Evolutionary conservation across 495 filamentous ascomycete species (phyloP).

Genomic region (Penicillium atrosanguineum): DNA sequence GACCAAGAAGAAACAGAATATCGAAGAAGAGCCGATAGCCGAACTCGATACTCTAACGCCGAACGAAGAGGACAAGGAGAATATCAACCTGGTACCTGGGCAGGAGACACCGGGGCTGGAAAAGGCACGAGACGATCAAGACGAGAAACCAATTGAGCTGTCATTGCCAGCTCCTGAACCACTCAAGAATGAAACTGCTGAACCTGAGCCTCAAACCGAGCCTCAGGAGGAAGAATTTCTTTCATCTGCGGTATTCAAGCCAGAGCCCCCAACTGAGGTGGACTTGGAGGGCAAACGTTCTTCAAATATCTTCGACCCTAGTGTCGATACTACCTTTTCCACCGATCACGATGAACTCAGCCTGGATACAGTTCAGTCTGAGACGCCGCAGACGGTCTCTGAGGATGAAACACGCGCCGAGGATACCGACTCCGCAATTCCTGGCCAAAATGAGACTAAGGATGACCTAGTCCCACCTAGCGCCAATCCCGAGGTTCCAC

Average conservation of each 20-base stretch:
- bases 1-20: conserved; percentile 29
- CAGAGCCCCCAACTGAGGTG: conserved; percentile 23
- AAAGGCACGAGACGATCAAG: neutral
- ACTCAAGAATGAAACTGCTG: neutral
- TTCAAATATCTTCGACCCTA: conserved; percentile 17
- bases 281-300: conserved; percentile 15
- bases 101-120: conserved; percentile 5
- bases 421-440: conserved; percentile 23
- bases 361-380: conserved; percentile 14
- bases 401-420: conserved; percentile 30
- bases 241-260: conserved; percentile 10
- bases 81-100: conserved; percentile 17
- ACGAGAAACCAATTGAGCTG: conserved; percentile 5
- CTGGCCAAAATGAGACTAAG: conserved; percentile 29
- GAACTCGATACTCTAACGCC: neutral
- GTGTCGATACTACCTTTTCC: conserved; percentile 12
- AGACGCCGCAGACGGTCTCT: conserved; percentile 19
- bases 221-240: neutral
- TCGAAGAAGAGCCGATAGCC: conserved; percentile 10
- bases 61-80: conserved; percentile 34
- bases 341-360: conserved; percentile 6
- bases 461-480: conserved; percentile 36
- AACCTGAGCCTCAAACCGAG: neutral
- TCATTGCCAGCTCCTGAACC: conserved; percentile 1
- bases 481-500: conserved; percentile 34